phyloP scores from a whole-genome alignment of 371 early-diverging fungal species.

The Umbelopsis sp. region DNA sequence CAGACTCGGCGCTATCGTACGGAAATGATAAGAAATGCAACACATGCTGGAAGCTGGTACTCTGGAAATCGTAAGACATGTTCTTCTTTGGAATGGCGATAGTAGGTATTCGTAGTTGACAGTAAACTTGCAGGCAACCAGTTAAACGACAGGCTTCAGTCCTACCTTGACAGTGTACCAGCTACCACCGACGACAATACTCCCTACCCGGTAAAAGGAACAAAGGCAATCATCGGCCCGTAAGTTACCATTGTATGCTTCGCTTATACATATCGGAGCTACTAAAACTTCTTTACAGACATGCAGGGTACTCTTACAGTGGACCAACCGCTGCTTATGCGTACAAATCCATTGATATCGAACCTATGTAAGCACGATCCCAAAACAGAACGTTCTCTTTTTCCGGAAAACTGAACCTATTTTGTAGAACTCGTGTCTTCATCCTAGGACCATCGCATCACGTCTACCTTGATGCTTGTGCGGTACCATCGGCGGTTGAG shows the following conservation, averaged over 20 bases:
- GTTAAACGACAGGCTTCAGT: constrained; percentile 50
- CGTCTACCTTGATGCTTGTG: constrained; percentile 79
- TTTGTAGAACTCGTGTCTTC: constrained; percentile 77
- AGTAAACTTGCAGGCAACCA: constrained; percentile 22
- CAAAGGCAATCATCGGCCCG: constrained; percentile 86
- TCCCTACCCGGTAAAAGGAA: constrained; percentile 53
- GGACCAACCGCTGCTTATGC: constrained; percentile 90
- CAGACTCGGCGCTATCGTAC: neutral
- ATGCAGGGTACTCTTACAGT: constrained; percentile 91
- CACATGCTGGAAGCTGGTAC: constrained; percentile 89
- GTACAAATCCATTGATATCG: constrained; percentile 72
- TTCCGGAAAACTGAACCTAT: neutral
- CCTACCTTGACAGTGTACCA: constrained; percentile 57
- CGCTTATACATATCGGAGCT: neutral
- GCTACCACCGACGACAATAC: constrained; percentile 35
- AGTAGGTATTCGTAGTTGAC: neutral
- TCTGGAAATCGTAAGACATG: constrained; percentile 46
- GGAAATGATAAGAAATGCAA: constrained; percentile 54
- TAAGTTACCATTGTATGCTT: constrained; percentile 39
- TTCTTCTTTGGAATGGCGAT: constrained; percentile 12
- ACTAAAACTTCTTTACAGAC: constrained; percentile 51
- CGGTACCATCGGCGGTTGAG: constrained; percentile 66
- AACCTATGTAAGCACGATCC: constrained; percentile 52
- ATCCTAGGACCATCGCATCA: constrained; percentile 95
- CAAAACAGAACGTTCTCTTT: neutral